phyloP scores from a whole-genome alignment of 768 basidiomycete species.

The Phanerochaete sordida region DNA sequence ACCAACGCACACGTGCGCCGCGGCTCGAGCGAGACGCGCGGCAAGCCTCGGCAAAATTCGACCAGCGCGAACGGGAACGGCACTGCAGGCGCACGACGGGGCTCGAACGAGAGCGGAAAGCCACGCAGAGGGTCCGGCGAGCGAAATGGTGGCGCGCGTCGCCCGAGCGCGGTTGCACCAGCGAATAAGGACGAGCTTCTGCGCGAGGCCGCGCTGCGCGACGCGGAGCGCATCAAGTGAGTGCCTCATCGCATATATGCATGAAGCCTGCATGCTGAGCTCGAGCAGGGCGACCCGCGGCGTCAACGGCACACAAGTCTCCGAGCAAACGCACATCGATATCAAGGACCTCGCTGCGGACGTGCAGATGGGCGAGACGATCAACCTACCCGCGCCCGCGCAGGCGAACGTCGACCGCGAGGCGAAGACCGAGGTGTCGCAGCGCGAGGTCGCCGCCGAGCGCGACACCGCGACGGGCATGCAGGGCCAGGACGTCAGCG shows the following conservation, averaged over 20 bases:
- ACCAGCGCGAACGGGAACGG: background rate
- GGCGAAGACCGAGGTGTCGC: background rate
- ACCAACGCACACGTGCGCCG: background rate
- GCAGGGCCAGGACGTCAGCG: background rate
- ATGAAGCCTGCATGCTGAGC: background rate
- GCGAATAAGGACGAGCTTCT: constrained; percentile 17
- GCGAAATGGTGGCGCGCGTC: background rate
- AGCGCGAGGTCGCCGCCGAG: background rate
- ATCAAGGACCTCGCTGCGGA: constrained; percentile 1
- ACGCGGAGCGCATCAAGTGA: constrained; percentile 26
- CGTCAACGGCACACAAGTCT: constrained; percentile 9
- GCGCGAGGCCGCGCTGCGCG: constrained; percentile 19
- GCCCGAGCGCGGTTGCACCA: background rate
- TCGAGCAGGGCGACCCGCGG: constrained; percentile 19
- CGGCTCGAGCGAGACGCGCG: background rate
- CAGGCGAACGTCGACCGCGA: background rate
- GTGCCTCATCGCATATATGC: background rate
- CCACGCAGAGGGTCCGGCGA: constrained; percentile 3
- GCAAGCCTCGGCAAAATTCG: background rate
- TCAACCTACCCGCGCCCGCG: constrained; percentile 1
- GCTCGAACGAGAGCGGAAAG: constrained; percentile 4
- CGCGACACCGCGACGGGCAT: background rate
- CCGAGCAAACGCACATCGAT: constrained; percentile 8
- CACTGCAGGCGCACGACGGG: background rate
- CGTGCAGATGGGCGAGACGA: background rate